phyloP scores from a whole-genome alignment of 108 stramenopile genomes.

The Pseudonitzschia multiseries region DNA sequence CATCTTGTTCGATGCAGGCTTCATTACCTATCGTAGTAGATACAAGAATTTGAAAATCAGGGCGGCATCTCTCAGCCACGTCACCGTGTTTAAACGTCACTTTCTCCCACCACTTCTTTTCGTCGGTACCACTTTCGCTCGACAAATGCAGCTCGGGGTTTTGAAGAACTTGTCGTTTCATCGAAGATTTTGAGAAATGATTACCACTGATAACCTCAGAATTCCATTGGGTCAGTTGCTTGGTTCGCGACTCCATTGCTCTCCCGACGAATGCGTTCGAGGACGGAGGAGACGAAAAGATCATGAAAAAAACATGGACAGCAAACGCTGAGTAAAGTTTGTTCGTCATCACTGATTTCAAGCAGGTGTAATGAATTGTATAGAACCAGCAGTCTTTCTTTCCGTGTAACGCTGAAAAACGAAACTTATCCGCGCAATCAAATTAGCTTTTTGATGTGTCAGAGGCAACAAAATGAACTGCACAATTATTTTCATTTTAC shows the following conservation, averaged over 20 bases:
- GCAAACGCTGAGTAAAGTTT: too few species aligned
- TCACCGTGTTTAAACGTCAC: slow-evolving; percentile 16
- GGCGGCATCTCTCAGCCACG: slow-evolving; percentile 38
- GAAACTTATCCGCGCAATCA: too few species aligned
- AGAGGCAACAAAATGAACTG: too few species aligned
- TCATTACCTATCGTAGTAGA: slow-evolving; percentile 22
- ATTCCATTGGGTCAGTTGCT: not conserved
- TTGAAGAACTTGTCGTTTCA: slow-evolving; percentile 5
- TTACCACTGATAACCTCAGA: not conserved
- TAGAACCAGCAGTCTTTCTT: too few species aligned
- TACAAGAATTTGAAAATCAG: slow-evolving; percentile 50
- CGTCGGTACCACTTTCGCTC: not conserved
- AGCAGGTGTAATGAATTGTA: too few species aligned
- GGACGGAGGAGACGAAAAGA: not conserved
- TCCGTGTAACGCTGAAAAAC: too few species aligned
- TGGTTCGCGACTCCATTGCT: not conserved
- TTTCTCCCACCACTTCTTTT: slow-evolving; percentile 33
- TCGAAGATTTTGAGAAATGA: not conserved
- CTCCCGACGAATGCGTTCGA: not conserved
- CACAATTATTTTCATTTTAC: too few species aligned
- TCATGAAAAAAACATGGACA: too few species aligned
- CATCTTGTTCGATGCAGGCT: not conserved
- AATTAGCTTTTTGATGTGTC: too few species aligned
- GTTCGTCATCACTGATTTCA: too few species aligned
- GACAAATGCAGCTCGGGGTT: slow-evolving; percentile 6